Base-by-base conservation (phyloP, 1,284 basidiomycete genomes). In the Rhodotorula glutinis region DNA sequence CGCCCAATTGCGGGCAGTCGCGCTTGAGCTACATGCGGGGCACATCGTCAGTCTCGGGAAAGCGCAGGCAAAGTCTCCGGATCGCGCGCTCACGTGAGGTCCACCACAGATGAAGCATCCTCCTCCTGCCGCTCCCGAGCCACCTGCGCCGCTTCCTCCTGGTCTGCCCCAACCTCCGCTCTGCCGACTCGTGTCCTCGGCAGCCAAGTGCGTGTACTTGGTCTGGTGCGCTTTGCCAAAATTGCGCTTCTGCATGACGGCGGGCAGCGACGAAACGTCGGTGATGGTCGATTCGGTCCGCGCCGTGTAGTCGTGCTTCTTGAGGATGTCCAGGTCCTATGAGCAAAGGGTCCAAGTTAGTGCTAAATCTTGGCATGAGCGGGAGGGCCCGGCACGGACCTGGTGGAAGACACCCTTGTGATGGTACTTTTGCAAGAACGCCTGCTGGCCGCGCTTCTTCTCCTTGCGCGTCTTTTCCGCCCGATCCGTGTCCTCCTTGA, bases 401-500 rank as follows among this genome's bases (percentile, higher is more conserved):
- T 78, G 74, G 79, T 96, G 93, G 83, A 98, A 98, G 66, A 93
- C 94, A 75, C 96, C 96, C 81, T 97, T 98, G 82, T 98, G 96
- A 86, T 93, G 98, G 79, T 97, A 98, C 80, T 96, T 98, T 79
- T 98, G 93, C 75, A 98, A 80, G 81, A 98, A 98, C 75, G 87
- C 54, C 65, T 70, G 65, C 78, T 93, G 90, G 4, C 91, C 92
- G 75, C 92, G 89, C 2, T 72, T 57, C 79, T 94, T 93, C 61
- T 89, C 88, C 63, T 87, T 87, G 61, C 94, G 83, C 49, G 85
- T 82, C 77, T 88, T 85, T 70, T 91, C 84, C 4, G 93, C 94
- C 54, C 83, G 86, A 78, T 90, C 93, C 67, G 92, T 76, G 78
- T 98, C 95, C 79, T 98, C 95, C 76, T 86, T 87, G 76, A 97